A percentile compares a stretch with the other conserved stretches of the same genome.
These are phyloP conservation scores for Colletotrichum navitas DNA, from an alignment of 2,329 filamentous ascomycete species.

Conservation along the genomic window DNA sequence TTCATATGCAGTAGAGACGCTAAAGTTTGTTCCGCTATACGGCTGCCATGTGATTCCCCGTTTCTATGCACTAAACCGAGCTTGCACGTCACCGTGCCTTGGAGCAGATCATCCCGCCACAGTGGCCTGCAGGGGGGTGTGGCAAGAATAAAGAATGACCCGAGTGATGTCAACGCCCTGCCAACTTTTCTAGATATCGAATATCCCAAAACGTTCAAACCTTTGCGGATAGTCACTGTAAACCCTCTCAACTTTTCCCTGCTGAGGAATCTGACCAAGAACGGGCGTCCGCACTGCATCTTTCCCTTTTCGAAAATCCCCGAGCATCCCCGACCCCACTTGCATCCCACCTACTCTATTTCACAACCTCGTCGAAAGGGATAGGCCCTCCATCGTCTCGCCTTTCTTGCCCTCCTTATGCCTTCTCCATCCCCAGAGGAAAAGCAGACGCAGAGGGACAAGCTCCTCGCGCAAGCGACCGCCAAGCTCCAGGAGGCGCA, in stretches of 20 bases:
- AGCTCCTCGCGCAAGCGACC: slow-evolving; percentile 32
- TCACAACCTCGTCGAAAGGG: neutral
- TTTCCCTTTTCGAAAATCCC: neutral
- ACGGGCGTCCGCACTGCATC: slow-evolving; percentile 1
- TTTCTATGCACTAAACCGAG: neutral
- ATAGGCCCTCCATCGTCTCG: neutral
- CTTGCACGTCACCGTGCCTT: slow-evolving; percentile 2
- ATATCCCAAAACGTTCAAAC: neutral
- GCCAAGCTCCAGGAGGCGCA: slow-evolving; percentile 38
- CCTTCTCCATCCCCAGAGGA: slow-evolving; percentile 28
- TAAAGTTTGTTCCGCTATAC: neutral
- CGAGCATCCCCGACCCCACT: neutral
- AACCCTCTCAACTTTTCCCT: neutral
- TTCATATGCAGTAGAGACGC: neutral
- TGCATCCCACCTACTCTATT: neutral
- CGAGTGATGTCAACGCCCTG: slow-evolving; percentile 36
- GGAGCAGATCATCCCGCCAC: slow-evolving; percentile 22
- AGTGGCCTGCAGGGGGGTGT: neutral
- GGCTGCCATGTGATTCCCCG: neutral
- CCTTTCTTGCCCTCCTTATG: neutral
- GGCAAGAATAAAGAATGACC: neutral
- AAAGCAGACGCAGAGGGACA: slow-evolving; percentile 28
- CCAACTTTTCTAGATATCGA: slow-evolving; percentile 4
- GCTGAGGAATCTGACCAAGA: neutral
- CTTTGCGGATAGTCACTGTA: neutral